phyloP scores from a whole-genome alignment of 305 asterid genomes.

The Striga hermonthica region DNA sequence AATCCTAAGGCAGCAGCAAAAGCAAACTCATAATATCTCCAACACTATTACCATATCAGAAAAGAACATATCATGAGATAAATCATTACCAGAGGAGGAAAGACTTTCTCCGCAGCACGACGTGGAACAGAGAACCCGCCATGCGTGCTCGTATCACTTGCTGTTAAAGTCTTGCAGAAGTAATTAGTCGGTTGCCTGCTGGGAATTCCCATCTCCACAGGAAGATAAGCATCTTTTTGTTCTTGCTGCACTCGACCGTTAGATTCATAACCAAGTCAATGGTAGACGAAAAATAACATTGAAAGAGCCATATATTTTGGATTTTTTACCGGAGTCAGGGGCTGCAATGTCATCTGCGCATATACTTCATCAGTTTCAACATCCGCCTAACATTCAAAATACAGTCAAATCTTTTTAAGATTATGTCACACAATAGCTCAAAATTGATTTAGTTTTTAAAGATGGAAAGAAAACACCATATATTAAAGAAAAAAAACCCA shows the following conservation, averaged over 20 bases:
- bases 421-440: constrained; percentile 4
- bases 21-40: constrained; percentile 29
- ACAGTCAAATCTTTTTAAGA: constrained; percentile 2
- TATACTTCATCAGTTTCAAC: constrained; percentile 96
- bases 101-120: constrained; percentile 99
- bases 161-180: constrained; percentile 92
- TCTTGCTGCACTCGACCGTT: constrained; percentile 59
- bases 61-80: constrained; percentile 9
- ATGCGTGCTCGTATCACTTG: constrained; percentile 95
- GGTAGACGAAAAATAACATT: background rate
- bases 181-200: constrained; percentile 91
- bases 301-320: background rate
- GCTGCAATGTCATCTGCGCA: constrained; percentile 97
- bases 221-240: constrained; percentile 79
- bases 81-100: constrained; percentile 83
- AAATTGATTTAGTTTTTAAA: constrained; percentile 23
- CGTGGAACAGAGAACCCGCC: constrained; percentile 99
- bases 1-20: constrained; percentile 59
- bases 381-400: constrained; percentile 72
- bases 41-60: constrained; percentile 14
- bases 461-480: constrained; percentile 23
- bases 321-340: constrained; percentile 63
- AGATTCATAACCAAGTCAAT: constrained; percentile 14
- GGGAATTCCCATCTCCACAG: constrained; percentile 80
- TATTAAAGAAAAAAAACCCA: constrained; percentile 42